Evolutionary conservation across 257 asterid genomes (phyloP).

Genomic region (Coffea canephora): DNA sequence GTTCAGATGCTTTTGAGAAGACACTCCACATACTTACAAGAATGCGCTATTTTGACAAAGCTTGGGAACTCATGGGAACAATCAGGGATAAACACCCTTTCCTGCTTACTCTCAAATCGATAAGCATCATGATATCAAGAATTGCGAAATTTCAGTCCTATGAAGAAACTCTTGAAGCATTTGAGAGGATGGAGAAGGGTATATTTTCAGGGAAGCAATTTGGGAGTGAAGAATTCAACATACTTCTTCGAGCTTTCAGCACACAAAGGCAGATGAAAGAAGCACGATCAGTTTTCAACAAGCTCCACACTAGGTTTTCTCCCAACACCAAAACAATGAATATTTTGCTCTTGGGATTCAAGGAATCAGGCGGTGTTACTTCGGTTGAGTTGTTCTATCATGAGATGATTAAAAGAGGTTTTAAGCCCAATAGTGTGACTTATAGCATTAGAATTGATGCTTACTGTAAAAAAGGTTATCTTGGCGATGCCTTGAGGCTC

Average conservation of each 20-base stretch:
- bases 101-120: constrained; percentile 74
- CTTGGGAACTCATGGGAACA: constrained; percentile 69
- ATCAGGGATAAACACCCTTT: constrained; percentile 53
- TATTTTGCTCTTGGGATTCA: constrained; percentile 83
- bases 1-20: constrained; percentile 84
- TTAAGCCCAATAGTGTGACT: constrained; percentile 62
- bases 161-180: constrained; percentile 72
- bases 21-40: constrained; percentile 82
- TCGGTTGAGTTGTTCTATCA: constrained; percentile 86
- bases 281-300: constrained; percentile 76
- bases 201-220: constrained; percentile 50
- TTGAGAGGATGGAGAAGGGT: constrained; percentile 69
- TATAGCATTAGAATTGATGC: constrained; percentile 68
- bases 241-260: constrained; percentile 82
- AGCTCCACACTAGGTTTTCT: constrained; percentile 55
- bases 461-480: constrained; percentile 67
- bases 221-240: constrained; percentile 71
- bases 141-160: constrained; percentile 71
- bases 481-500: constrained; percentile 77
- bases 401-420: constrained; percentile 88
- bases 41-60: constrained; percentile 84
- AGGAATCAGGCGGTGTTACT: constrained; percentile 76
- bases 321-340: constrained; percentile 85
- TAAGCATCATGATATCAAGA: constrained; percentile 85
- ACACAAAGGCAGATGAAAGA: constrained; percentile 86